Percentiles rank a stretch among this genome's conserved stretches.
phyloP scores from a whole-genome alignment of 2,329 filamentous ascomycete species.

The Aureobasidium sp. region DNA sequence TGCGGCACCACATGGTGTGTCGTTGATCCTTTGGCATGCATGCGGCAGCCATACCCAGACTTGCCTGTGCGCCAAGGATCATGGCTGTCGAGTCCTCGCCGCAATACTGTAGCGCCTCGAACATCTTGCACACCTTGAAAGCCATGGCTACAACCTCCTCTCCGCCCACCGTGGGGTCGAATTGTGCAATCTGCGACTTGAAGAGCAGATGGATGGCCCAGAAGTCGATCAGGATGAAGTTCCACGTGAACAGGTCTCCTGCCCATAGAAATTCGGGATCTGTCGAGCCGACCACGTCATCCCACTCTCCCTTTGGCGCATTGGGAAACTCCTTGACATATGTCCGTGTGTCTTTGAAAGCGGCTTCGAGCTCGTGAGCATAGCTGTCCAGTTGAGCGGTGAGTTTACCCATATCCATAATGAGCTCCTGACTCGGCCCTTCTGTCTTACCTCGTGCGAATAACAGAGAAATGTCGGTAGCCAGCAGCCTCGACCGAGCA shows the following conservation, averaged over 20 bases:
- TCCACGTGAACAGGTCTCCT: conserved; percentile 64
- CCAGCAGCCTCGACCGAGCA: conserved; percentile 61
- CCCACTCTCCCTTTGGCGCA: conserved; percentile 41
- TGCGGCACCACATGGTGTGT: conserved; percentile 70
- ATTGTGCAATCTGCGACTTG: conserved; percentile 57
- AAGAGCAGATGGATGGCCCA: conserved; percentile 75
- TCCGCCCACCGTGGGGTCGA: conserved; percentile 35
- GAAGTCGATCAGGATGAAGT: conserved; percentile 68
- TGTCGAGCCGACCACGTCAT: conserved; percentile 69
- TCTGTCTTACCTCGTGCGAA: conserved; percentile 58
- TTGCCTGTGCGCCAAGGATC: conserved; percentile 65
- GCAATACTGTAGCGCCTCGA: conserved; percentile 69
- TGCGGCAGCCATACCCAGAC: conserved; percentile 65
- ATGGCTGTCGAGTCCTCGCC: conserved; percentile 61
- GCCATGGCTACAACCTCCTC: conserved; percentile 55
- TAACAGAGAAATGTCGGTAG: conserved; percentile 70
- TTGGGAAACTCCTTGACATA: conserved; percentile 57
- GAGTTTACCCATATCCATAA: conserved; percentile 50
- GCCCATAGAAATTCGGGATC: conserved; percentile 60
- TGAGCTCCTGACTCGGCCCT: conserved; percentile 38
- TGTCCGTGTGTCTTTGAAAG: conserved; percentile 52
- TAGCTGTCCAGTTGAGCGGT: conserved; percentile 44
- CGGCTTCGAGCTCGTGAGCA: conserved; percentile 48
- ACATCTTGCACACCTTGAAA: conserved; percentile 65
- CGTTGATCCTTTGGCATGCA: conserved; percentile 69